These are phyloP conservation scores for Candida parachauliodes DNA, from an alignment of 805 yeast genomes.

Conservation along the genomic window DNA sequence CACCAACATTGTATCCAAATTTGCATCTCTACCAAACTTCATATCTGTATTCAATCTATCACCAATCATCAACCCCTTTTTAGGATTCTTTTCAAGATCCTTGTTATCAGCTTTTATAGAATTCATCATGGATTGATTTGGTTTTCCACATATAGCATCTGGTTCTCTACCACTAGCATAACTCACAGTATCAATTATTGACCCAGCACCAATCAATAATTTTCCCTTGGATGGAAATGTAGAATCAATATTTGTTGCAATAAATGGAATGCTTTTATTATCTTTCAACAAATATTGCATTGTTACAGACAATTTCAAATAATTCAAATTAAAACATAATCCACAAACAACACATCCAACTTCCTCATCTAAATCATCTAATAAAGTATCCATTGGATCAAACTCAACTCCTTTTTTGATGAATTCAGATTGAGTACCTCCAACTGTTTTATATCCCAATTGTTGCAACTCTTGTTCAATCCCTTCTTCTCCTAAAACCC, in stretches of 20 bases:
- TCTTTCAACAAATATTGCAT: conserved; percentile 70
- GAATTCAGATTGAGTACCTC: conserved; percentile 75
- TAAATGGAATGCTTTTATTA: conserved; percentile 58
- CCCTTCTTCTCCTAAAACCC: conserved; percentile 89
- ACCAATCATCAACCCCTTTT: conserved; percentile 84
- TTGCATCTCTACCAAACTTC: conserved; percentile 85
- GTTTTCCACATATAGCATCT: conserved; percentile 84
- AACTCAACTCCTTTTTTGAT: conserved; percentile 44
- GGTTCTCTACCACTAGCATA: conserved; percentile 80
- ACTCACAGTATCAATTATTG: conserved; percentile 74
- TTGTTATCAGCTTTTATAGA: conserved; percentile 68
- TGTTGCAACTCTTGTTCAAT: conserved; percentile 73
- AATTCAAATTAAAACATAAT: conserved; percentile 70
- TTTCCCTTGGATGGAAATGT: conserved; percentile 89
- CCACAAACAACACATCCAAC: conserved; percentile 94
- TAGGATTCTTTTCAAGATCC: conserved; percentile 45
- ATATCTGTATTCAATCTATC: conserved; percentile 95
- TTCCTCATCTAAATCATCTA: conserved; percentile 56
- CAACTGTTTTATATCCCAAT: conserved; percentile 71
- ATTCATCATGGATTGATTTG: conserved; percentile 84
- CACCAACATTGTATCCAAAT: conserved; percentile 81
- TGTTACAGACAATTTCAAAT: conserved; percentile 76
- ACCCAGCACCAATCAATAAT: conserved; percentile 92
- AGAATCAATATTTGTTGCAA: conserved; percentile 93
- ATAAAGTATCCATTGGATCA: conserved; percentile 52